Conservation (phyloP, 1,284 basidiomycete species). For the Meripilus lineatus region DNA sequence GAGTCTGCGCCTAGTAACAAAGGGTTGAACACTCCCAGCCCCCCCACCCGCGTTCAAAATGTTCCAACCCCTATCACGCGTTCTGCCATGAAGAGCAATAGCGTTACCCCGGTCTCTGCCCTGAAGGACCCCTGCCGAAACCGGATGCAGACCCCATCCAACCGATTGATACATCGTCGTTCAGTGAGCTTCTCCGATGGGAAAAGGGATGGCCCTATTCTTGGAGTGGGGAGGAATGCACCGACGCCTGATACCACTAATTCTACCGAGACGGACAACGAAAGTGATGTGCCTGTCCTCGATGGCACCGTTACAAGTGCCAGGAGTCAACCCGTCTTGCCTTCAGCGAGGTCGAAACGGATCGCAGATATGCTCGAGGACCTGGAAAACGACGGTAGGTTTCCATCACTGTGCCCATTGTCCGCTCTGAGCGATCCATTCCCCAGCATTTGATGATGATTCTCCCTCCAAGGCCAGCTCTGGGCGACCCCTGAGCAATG, state of each 20-base stretch:
- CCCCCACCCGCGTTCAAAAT: slow-evolving; percentile 13
- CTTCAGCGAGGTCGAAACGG: slow-evolving; percentile 70
- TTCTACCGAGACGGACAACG: slow-evolving; percentile 30
- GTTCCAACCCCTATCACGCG: slow-evolving; percentile 42
- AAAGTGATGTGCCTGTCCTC: no score
- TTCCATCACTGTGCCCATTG: not conserved
- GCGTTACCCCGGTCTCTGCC: slow-evolving; percentile 49
- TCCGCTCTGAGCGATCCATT: slow-evolving; percentile 2
- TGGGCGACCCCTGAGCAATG: slow-evolving; percentile 34
- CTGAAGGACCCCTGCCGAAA: slow-evolving; percentile 44
- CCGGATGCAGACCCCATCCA: slow-evolving; percentile 47
- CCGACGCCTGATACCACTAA: slow-evolving; percentile 28
- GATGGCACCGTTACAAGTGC: slow-evolving; percentile 11
- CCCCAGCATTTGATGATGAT: slow-evolving; percentile 40
- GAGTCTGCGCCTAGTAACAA: slow-evolving; percentile 12
- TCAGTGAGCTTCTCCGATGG: slow-evolving; percentile 96
- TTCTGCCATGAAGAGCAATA: slow-evolving; percentile 50
- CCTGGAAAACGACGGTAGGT: slow-evolving; percentile 58
- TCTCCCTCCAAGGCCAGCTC: slow-evolving; percentile 63
- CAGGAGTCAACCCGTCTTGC: slow-evolving; percentile 32
- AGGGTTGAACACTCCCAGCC: slow-evolving; percentile 13
- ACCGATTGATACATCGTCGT: slow-evolving; percentile 48
- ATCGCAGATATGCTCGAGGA: slow-evolving; percentile 75
- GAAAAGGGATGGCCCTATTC: slow-evolving; percentile 77
- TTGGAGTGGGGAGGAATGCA: slow-evolving; percentile 45